A percentile compares a stretch with the other conserved stretches of the same genome.
Conservation (phyloP, 169 alveolate species). For the Cryptosporidium canis region DNA sequence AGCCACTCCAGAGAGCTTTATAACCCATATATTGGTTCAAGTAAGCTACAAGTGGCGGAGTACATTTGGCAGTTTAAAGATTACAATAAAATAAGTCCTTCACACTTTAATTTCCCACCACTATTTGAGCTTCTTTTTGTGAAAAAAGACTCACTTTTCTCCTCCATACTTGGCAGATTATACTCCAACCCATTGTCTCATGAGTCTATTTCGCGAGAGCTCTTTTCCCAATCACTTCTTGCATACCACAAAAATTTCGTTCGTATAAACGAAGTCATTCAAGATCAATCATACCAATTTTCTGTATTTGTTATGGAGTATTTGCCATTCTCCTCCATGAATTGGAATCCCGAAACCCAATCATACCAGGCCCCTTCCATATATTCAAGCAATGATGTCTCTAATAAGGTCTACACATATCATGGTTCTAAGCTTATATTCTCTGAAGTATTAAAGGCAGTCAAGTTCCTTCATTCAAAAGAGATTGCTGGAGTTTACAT, state of each 20-base stretch:
- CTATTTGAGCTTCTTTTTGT: constrained; percentile 41
- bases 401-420: constrained; percentile 20
- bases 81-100: not conserved
- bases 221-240: constrained; percentile 30
- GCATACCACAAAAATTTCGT: constrained; percentile 16
- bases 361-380: constrained; percentile 30
- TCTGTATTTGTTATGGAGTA: constrained; percentile 55
- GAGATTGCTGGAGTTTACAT: constrained; percentile 35
- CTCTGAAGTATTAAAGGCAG: constrained; percentile 19
- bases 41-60: constrained; percentile 41
- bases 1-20: constrained; percentile 29
- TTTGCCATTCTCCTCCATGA: constrained; percentile 51
- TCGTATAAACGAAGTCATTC: constrained; percentile 42
- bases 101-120: constrained; percentile 2
- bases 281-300: constrained; percentile 12
- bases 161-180: constrained; percentile 20
- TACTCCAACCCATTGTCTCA: constrained; percentile 22
- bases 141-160: constrained; percentile 41
- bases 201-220: constrained; percentile 25
- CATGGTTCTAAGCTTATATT: constrained; percentile 49
- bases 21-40: constrained; percentile 30
- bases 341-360: constrained; percentile 21
- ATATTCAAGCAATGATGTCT: not conserved
- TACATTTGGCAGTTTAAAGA: constrained; percentile 52
- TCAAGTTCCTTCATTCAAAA: constrained; percentile 15